phyloP scores from a whole-genome alignment of 768 basidiomycete genomes.

The Xerocomellus amylosporus region DNA sequence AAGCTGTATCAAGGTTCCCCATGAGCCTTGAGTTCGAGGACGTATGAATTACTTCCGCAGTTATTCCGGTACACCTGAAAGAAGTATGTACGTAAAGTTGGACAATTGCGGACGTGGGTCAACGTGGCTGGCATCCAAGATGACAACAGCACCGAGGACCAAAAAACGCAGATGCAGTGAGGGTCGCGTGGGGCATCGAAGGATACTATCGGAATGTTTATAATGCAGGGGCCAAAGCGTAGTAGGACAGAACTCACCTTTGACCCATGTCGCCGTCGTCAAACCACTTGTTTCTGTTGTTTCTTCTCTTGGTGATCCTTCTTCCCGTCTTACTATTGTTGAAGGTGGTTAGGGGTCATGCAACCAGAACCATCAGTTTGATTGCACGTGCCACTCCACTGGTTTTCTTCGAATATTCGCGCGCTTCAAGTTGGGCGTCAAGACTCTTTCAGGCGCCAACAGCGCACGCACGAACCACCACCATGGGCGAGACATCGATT shows the following conservation, averaged over 20 bases:
- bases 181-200: neutral
- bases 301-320: conserved; percentile 8
- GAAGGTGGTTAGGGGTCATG: neutral
- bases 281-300: conserved; percentile 17
- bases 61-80: no score
- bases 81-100: neutral
- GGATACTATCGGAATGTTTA: conserved; percentile 5
- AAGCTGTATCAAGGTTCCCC: neutral
- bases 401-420: neutral
- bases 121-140: neutral
- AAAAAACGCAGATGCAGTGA: neutral
- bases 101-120: neutral
- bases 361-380: neutral
- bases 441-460: conserved; percentile 5
- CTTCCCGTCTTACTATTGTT: neutral
- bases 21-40: neutral
- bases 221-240: conserved; percentile 3
- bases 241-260: neutral
- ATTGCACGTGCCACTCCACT: conserved; percentile 16
- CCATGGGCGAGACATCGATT: conserved; percentile 5
- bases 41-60: neutral
- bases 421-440: conserved; percentile 6
- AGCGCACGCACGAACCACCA: neutral
- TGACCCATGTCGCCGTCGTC: conserved; percentile 8
- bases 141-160: neutral